Evolutionary conservation across 805 yeast genomes (phyloP), one percentile per base, ranked within the genome.

Genomic region (Wickerhamiella brachini): DNA sequence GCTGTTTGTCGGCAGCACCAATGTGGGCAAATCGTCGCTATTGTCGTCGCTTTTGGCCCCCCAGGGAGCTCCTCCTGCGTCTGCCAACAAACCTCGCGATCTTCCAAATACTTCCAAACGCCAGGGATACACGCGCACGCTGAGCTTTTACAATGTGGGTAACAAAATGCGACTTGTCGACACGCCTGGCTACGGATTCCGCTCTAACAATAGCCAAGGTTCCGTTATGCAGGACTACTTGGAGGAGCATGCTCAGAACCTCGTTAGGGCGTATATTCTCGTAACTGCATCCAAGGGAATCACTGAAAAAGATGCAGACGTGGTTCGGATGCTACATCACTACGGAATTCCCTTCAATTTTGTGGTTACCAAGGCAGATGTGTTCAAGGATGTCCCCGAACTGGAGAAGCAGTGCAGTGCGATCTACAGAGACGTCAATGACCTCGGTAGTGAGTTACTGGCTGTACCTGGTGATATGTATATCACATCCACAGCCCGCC

Each of bases 181-280:
- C 62, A 76, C 87, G 22, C 97, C 97, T 0, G 97, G 97, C 0
- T 89, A 89, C 63, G 97, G 97, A 2, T 73, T 67, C 41, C 78
- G 74, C 54, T 88, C 94, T 17, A 74, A 73, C 15, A 61, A 59
- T 8, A 67, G 71, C 56, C 95, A 89, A 62, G 97, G 96, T 1
- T 68, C 75, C 42, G 72, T 80, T 26, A 83, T 83, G 1, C 60
- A 79, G 59, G 77, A 79, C 37, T 88, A 86, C 60, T 64, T 89
- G 7, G 66, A 68, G 24, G 68, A 73, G 21, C 51, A 51, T 15
- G 68, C 93, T 47, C 64, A 69, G 50, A 75, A 72, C 31, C 67
- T 88, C 21, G 68, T 74, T 29, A 72, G 80, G 47, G 80, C 80
- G 1, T 85, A 76, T 56, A 60, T 88, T 10, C 65, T 88, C 17